Percentiles rank a stretch among this genome's conserved stretches.
These are phyloP conservation scores for Xanthoconium stramineum DNA, from an alignment of 768 basidiomycete species.

Conservation along the genomic window DNA sequence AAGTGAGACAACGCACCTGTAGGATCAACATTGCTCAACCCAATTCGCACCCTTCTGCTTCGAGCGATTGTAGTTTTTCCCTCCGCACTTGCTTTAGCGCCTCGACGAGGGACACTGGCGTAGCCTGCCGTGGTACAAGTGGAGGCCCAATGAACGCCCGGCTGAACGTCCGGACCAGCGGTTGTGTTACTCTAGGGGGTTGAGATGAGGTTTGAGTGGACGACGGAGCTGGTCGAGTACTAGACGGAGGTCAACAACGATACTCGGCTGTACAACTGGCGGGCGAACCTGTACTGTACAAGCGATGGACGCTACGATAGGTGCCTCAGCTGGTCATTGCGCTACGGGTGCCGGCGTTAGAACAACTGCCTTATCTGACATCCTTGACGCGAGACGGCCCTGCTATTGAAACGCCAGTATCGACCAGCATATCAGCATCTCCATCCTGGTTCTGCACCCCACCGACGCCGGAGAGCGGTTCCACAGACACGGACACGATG, in stretches of 20 bases:
- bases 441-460: background rate
- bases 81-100: constrained; percentile 21
- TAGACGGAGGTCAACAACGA: background rate
- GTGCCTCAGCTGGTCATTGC: background rate
- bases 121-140: constrained; percentile 12
- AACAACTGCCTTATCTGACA: background rate
- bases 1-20: background rate
- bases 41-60: background rate
- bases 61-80: background rate
- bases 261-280: background rate
- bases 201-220: background rate
- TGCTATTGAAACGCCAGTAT: background rate
- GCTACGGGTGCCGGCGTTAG: background rate
- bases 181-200: constrained; percentile 1
- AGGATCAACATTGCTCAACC: background rate
- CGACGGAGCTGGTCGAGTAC: background rate
- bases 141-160: constrained; percentile 23
- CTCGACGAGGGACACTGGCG: constrained; percentile 20
- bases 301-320: background rate
- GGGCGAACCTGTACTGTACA: background rate
- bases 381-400: background rate
- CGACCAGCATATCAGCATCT: constrained; percentile 9
- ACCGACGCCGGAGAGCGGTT: background rate
- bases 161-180: background rate
- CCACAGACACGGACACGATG: background rate